phyloP scores from a whole-genome alignment of 148 eudicot species.

The Fagopyrum homotropicum region DNA sequence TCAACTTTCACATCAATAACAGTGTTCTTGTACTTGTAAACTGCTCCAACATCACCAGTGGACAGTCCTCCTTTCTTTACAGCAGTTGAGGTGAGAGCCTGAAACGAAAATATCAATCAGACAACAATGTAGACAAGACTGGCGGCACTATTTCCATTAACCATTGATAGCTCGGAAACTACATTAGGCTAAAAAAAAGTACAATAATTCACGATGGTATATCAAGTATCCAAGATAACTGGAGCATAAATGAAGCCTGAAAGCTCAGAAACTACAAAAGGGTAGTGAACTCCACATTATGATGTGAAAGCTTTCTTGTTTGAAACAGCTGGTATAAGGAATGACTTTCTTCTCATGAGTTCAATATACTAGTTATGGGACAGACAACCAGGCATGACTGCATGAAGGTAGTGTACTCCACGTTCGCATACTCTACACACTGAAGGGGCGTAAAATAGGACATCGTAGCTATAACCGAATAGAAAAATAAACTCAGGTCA shows the following conservation, averaged over 20 bases:
- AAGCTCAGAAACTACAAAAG: not conserved
- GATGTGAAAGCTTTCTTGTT: not conserved
- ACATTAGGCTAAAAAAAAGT: not conserved
- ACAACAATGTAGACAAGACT: not conserved
- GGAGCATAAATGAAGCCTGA: not conserved
- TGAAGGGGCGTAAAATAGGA: not conserved
- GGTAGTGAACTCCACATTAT: not conserved
- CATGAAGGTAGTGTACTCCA: not conserved
- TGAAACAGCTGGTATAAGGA: not conserved
- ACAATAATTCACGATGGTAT: not conserved
- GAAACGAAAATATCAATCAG: not conserved
- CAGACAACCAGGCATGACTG: not conserved
- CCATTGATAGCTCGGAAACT: not conserved
- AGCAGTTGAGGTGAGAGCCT: constrained; percentile 84
- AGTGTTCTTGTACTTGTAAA: constrained; percentile 67
- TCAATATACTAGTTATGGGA: not conserved
- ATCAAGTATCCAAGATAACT: not conserved
- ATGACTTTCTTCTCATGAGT: not conserved
- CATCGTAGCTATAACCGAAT: too few species aligned
- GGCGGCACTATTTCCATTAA: not conserved
- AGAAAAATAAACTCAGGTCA: too few species aligned
- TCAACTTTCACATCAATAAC: constrained; percentile 69
- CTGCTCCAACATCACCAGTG: constrained; percentile 73
- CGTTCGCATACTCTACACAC: not conserved
- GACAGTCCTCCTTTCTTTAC: constrained; percentile 94